Percentiles rank a stretch among this genome's conserved stretches.
phyloP scores from a whole-genome alignment of 768 basidiomycete genomes.

The Boletus reticulatus region DNA sequence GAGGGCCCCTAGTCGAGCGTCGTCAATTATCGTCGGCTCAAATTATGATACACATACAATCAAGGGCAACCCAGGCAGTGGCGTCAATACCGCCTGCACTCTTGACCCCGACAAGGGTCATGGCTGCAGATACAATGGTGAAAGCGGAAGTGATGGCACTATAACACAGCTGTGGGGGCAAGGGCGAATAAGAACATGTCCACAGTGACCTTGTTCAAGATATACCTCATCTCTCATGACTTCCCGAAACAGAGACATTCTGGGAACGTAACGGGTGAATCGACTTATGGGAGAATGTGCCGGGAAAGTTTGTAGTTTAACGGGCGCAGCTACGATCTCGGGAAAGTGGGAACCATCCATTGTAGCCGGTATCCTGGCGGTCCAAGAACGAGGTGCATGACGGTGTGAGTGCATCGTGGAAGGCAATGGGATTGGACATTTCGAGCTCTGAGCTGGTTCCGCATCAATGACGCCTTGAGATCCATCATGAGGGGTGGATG shows the following conservation, averaged over 20 bases:
- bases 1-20: constrained; percentile 4
- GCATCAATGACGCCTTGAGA: not conserved
- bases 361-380: constrained; percentile 15
- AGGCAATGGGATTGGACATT: constrained; percentile 2
- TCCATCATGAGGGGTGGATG: not conserved
- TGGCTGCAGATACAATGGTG: constrained; percentile 46
- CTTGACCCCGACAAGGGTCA: constrained; percentile 51
- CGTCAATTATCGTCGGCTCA: constrained; percentile 6
- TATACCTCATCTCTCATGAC: constrained; percentile 67
- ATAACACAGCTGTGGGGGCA: constrained; percentile 44
- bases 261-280: constrained; percentile 48
- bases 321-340: constrained; percentile 1
- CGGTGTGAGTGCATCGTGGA: not conserved
- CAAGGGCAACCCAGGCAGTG: constrained; percentile 51
- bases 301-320: constrained; percentile 17
- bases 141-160: constrained; percentile 51
- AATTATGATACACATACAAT: constrained; percentile 41
- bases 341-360: constrained; percentile 2
- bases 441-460: not conserved
- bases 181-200: not conserved
- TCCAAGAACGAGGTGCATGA: constrained; percentile 11
- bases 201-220: not conserved
- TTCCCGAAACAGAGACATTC: constrained; percentile 51
- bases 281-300: constrained; percentile 22
- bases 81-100: constrained; percentile 44